A percentile compares a stretch with the other conserved stretches of the same genome.
phyloP scores from a whole-genome alignment of 148 eudicot genomes.

The Spergularia bocconei region DNA sequence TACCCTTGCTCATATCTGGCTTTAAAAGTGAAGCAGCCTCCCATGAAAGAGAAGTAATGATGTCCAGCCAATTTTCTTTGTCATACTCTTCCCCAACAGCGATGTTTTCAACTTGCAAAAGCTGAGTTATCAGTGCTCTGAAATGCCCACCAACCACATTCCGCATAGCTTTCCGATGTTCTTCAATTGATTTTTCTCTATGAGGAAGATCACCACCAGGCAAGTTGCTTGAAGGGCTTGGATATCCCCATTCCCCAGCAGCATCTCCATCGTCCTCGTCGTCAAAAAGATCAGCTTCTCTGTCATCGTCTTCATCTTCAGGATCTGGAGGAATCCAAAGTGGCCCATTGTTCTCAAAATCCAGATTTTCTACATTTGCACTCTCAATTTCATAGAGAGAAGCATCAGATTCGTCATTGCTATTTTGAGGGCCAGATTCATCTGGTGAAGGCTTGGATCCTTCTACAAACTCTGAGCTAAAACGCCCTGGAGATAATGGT shows the following conservation, averaged over 20 bases:
- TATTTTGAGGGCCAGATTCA: conserved; percentile 42
- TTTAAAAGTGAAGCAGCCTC: conserved; percentile 92
- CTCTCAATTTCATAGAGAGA: conserved; percentile 53
- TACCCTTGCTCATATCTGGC: conserved; percentile 89
- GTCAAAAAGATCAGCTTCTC: conserved; percentile 51
- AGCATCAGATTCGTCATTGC: conserved; percentile 56
- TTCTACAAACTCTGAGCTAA: conserved; percentile 41
- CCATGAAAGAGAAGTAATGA: conserved; percentile 84
- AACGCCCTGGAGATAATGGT: conserved; percentile 35
- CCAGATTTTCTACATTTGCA: conserved; percentile 66
- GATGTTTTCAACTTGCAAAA: conserved; percentile 86
- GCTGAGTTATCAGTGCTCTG: conserved; percentile 81
- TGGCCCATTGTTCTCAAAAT: conserved; percentile 86
- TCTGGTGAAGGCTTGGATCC: conserved; percentile 38
- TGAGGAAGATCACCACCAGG: conserved; percentile 57
- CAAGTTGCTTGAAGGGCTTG: conserved; percentile 58
- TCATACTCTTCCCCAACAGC: conserved; percentile 59
- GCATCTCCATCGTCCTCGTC: conserved; percentile 61
- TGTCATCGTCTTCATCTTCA: conserved; percentile 90
- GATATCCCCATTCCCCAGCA: conserved; percentile 82
- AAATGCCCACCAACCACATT: conserved; percentile 89
- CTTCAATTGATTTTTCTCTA: conserved; percentile 78
- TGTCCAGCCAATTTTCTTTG: conserved; percentile 84
- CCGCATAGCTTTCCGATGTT: conserved; percentile 71
- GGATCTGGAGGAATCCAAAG: conserved; percentile 99